These are phyloP conservation scores for Euphrasia confusa DNA, from an alignment of 257 asterid genomes.

Conservation along the genomic window DNA sequence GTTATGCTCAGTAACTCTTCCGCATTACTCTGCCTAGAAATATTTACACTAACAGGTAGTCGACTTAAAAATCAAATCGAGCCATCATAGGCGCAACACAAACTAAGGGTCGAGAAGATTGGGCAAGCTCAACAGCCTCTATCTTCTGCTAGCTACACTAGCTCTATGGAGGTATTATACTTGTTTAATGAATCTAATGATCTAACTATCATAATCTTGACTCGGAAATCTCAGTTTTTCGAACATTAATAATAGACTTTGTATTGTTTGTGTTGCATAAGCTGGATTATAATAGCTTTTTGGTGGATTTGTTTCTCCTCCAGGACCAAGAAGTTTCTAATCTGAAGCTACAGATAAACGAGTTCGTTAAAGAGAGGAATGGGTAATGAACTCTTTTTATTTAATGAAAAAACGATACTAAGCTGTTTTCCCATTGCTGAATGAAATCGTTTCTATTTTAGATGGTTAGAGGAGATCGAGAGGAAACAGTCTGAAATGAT, in stretches of 20 bases:
- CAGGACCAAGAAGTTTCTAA: conserved; percentile 69
- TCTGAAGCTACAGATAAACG: conserved; percentile 64
- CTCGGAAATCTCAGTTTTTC: not conserved
- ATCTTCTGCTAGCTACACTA: conserved; percentile 55
- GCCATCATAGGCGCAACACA: conserved; percentile 32
- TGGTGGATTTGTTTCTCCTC: conserved; percentile 12
- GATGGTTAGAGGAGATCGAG: conserved; percentile 96
- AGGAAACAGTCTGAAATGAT: conserved; percentile 88
- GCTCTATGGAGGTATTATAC: conserved; percentile 65
- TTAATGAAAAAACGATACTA: conserved; percentile 6
- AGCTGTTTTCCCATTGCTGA: conserved; percentile 18
- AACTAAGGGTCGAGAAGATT: conserved; percentile 32
- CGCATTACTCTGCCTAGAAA: too few species aligned
- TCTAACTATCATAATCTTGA: not conserved
- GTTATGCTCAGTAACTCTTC: too few species aligned
- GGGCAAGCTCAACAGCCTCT: conserved; percentile 37
- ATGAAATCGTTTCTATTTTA: conserved; percentile 21
- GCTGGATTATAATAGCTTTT: conserved; percentile 8
- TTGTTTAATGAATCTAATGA: not conserved
- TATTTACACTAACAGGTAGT: too few species aligned
- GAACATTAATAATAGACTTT: too few species aligned
- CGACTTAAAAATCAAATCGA: conserved; percentile 34
- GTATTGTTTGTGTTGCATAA: too few species aligned
- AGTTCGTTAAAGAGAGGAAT: too few species aligned
- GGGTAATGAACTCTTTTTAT: conserved; percentile 43